Conservation (phyloP, 495 filamentous ascomycete genomes). For the Aspergillus biplanus region DNA sequence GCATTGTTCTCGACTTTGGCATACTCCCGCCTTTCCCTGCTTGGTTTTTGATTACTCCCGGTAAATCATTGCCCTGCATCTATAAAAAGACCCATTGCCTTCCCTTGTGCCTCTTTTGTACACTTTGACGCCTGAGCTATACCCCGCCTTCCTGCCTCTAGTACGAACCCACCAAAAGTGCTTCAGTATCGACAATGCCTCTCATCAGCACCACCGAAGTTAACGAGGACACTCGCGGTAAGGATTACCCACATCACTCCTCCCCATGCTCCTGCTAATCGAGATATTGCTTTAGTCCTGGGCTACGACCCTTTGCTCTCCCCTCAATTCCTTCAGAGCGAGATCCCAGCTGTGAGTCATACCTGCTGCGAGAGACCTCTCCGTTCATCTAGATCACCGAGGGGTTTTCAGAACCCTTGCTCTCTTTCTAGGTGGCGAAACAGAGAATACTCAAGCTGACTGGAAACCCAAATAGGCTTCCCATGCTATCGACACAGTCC, state of each 20-base stretch:
- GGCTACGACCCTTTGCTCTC: conserved; percentile 95
- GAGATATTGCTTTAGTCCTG: conserved; percentile 61
- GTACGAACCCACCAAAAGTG: neutral
- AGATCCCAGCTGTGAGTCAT: conserved; percentile 78
- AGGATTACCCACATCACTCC: conserved; percentile 18
- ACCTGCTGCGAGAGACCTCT: neutral
- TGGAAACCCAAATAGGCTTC: conserved; percentile 37
- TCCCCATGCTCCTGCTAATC: conserved; percentile 11
- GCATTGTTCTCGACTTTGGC: conserved; percentile 1
- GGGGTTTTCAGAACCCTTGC: no score
- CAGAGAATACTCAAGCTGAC: conserved; percentile 18
- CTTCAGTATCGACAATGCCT: conserved; percentile 44
- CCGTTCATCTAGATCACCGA: neutral
- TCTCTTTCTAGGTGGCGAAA: neutral
- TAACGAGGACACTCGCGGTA: conserved; percentile 59
- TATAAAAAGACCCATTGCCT: conserved; percentile 1
- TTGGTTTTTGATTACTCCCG: neutral
- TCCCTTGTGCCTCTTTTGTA: neutral
- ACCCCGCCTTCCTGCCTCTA: conserved; percentile 11
- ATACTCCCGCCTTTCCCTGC: neutral
- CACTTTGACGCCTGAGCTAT: conserved; percentile 6
- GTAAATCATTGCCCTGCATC: neutral
- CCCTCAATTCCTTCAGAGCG: conserved; percentile 82
- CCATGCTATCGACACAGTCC: conserved; percentile 66
- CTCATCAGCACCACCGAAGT: conserved; percentile 51